Evolutionary conservation across 108 stramenopile species (phyloP).

Genomic region (Schizochytrium sp.): DNA sequence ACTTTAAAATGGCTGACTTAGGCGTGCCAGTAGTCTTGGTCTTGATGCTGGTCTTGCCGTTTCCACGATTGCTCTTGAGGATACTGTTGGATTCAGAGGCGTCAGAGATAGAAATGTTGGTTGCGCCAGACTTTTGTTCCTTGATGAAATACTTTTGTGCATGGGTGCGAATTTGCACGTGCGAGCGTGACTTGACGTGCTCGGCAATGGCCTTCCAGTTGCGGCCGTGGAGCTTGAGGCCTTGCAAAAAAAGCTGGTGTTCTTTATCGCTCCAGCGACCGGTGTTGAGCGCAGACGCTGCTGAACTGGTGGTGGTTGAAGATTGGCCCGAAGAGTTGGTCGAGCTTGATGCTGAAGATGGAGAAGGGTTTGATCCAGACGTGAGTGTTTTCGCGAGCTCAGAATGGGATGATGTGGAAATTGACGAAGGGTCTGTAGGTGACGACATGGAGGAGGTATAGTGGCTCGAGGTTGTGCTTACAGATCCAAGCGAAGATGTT

Average conservation of each 20-base stretch:
- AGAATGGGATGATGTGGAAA: too few relatives aligned
- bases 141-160: constrained; percentile 88
- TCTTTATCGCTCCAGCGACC: constrained; percentile 92
- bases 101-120: constrained; percentile 48
- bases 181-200: constrained; percentile 80
- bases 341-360: background rate
- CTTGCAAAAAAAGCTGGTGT: constrained; percentile 86
- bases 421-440: too few relatives aligned
- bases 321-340: background rate
- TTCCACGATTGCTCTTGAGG: background rate
- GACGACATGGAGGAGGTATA: too few relatives aligned
- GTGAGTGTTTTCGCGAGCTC: too few relatives aligned
- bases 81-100: background rate
- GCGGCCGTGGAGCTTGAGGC: constrained; percentile 86
- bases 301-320: background rate
- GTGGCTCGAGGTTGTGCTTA: too few relatives aligned
- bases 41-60: too few relatives aligned
- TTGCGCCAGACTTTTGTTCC: constrained; percentile 70
- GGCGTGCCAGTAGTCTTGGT: too few relatives aligned
- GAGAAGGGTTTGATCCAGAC: background rate
- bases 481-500: too few relatives aligned
- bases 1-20: too few relatives aligned
- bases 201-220: constrained; percentile 89
- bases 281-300: constrained; percentile 75
- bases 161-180: constrained; percentile 86